Conservation (phyloP, 192 early-diverging fungal genomes). For the Rhizophagus prolifer region DNA sequence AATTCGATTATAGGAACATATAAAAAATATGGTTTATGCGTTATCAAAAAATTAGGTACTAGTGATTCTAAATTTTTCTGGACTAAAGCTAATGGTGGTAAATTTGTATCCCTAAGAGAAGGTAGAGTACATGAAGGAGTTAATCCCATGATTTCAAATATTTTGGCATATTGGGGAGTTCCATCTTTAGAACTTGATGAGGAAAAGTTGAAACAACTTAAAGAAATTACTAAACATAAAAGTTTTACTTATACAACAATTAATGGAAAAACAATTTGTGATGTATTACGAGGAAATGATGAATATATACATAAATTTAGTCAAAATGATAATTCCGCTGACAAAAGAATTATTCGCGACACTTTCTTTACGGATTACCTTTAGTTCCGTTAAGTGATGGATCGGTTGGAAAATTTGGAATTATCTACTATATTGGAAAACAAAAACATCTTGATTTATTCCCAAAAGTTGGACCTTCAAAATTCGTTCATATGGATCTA, state of each 20-base stretch:
- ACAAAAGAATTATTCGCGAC: too few species aligned
- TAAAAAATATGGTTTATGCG: neutral
- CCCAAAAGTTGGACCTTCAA: neutral
- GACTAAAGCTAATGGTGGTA: neutral
- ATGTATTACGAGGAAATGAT: neutral
- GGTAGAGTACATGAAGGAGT: neutral
- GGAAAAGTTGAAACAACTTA: neutral
- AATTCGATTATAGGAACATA: neutral
- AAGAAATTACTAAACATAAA: neutral
- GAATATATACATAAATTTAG: neutral
- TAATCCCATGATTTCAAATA: neutral
- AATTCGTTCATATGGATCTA: neutral
- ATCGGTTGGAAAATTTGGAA: neutral
- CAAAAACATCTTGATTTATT: neutral
- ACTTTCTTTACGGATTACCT: neutral
- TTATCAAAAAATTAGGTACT: neutral
- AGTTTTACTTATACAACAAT: neutral
- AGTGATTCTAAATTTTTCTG: neutral
- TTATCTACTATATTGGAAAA: neutral
- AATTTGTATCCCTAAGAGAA: slow-evolving; percentile 6
- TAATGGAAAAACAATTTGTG: neutral
- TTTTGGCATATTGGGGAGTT: neutral
- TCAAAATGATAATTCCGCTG: neutral
- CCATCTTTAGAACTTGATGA: neutral
- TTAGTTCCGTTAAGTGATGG: neutral